Base-by-base conservation (phyloP, 2,329 filamentous ascomycete species). In the Ophiostoma himal-ulmi region DNA sequence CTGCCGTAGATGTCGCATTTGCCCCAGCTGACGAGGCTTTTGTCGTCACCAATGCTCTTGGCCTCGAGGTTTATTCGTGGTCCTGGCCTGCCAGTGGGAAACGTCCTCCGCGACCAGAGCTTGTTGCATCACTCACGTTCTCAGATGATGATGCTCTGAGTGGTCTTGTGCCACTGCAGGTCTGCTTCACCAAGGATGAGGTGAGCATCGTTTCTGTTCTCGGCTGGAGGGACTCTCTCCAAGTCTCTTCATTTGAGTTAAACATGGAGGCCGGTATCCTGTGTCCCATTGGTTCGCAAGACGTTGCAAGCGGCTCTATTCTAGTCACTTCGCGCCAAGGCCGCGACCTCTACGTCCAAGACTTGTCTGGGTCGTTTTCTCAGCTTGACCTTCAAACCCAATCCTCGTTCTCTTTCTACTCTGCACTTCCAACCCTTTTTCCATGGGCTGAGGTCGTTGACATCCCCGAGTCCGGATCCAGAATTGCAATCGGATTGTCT, bases 1-100 rank as follows among this genome's bases (percentile, higher is more conserved):
- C 89, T 69, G 85, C 88, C 2, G 81, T 92, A 22, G 93, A 97
- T 79, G 87, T 95, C 68, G 88, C 90, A 0, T 88, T 97, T 74
- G 90, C 88, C 68, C 83, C 82, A 17, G 84, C 85, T 67, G 89
- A 90, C 67, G 84, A 83, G 1, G 82, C 83, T 8, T 84, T 98
- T 76, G 92, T 89, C 3, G 85, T 96, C 10, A 82, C 97, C 26
- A 91, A 93, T 75, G 83, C 85, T 37, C 77, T 81, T 20, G 87
- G 86, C 1, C 81, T 97, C 34, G 86, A 89, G 39, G 73, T 96
- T 0, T 96, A 91, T 76, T 80, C 86, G 14, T 92, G 92, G 83
- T 79, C 86, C 17, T 92, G 92, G 83, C 85, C 89, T 37, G 82
- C 88, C 68, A 85, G 85, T 70, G 83, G 83, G n/a, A 83, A 84